Base-by-base conservation (phyloP, 139 green algal species). In the Chlorella sp. region DNA sequence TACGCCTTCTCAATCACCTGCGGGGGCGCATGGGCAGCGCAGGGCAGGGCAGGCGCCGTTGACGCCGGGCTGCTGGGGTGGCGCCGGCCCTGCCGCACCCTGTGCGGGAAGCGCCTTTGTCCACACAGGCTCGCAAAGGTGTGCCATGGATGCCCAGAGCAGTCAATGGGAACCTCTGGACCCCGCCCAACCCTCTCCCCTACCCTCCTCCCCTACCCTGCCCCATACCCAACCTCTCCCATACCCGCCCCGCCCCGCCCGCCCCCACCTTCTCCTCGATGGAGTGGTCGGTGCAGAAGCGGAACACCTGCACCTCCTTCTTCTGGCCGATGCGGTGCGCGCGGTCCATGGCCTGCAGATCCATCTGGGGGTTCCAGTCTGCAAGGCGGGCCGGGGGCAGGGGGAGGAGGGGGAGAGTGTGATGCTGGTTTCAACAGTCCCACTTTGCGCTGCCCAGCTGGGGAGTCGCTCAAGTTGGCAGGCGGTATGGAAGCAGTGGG, bases 1-100 rank as follows among this genome's bases (percentile, higher is more conserved):
- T 99, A 99, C 64, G 97, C 97, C 91, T 99, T 99, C 92, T 99
- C 97, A 78, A 99, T 99, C n/a, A 99, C 94, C 91, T 97, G 94
- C 82, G 89, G 76, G 70, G 40, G 40, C 36, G 40, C 0, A 3
- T 26, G 43, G 43, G 41, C 5, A 41, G 24, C 19, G 70, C 28
- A 46, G 24, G 6, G 67, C 67, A 73, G 36, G 67, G 67, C 67
- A 17, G 34, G 67, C 34, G 9, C 11, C 36, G 36, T 16, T 44
- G 67, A 26, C 44, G n/a, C n/a, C n/a, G n/a, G n/a, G n/a, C n/a
- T n/a, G n/a, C n/a, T n/a, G n/a, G n/a, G n/a, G n/a, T n/a, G n/a
- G n/a, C n/a, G n/a, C n/a, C n/a, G n/a, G n/a, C n/a, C n/a, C n/a
- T n/a, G n/a, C n/a, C n/a, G n/a, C n/a, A n/a, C n/a, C n/a, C n/a